Base-by-base conservation (phyloP, 2,329 filamentous ascomycete species). In the Epichloe glyceriae region DNA sequence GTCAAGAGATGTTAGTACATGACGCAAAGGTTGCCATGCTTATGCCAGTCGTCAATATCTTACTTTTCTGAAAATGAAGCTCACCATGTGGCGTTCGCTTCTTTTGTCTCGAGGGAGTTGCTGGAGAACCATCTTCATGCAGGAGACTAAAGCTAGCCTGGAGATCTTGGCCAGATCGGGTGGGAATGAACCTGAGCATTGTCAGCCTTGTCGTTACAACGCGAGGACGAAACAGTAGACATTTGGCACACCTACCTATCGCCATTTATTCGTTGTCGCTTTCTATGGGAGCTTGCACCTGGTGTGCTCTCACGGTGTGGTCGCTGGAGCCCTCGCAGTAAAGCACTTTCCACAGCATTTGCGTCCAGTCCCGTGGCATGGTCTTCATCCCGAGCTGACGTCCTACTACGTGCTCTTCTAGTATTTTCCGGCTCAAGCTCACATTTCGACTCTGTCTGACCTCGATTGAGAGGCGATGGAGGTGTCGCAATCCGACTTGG, bases 21-120 rank as follows among this genome's bases (percentile, higher is more conserved):
- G 17, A 41, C 11, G 39, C 35, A 39, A 33, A 26, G 38, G 17
- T 46, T 17, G 26, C 42, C 7, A 2, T 44, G 22, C 5, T 19
- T 4, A n/a, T 14, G 17, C 8, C 17, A n/a, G 15, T 10, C 15
- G 15, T 19, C n/a, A 47, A 12, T 14, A 12, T 49, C 83, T 62
- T 73, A 91, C 89, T 93, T 67, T 83, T 90, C 65, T 98, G 93
- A 57, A 95, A 96, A 65, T 97, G 86, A 55, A 96, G 78, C 67
- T 96, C 93, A 49, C 87, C 87, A 63, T 95, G 86, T 10, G 88
- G 87, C 20, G 85, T 84, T 42, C 90, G 84, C 70, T 86, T 90
- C 70, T 88, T 88, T 53, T 85, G 79, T 64, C 83, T 87, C 4
- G 89, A 91, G 1, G 91, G 88, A 1, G 90, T 95, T 12, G 91